Base-by-base conservation (phyloP, 176 grass and related monocot genomes). In the Puya raimondii region DNA sequence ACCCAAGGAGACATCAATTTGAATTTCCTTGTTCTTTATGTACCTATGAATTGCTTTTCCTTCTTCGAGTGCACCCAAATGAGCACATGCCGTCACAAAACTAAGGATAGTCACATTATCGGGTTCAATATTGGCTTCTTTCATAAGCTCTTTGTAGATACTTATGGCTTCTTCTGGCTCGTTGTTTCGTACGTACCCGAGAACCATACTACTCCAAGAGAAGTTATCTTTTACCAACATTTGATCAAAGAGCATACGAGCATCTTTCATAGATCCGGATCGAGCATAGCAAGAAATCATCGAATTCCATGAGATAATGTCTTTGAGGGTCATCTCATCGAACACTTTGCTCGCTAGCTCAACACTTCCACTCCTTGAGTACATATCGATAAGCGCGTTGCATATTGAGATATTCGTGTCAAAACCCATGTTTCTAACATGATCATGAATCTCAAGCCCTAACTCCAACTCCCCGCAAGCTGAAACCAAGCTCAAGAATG, bases 121-220 rank as follows among this genome's bases (percentile, higher is more conserved):
- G 1, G 64, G 64, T 67, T 67, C 23, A 12, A 67, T 48, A 47
- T 8, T 3, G 27, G 27, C 64, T 47, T 67, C 64, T 47, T 8
- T 13, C 64, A 48, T 29, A 67, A 67, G 33, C 11, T 15, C 33
- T 67, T 67, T 48, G 29, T 33, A 67, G 29, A 48, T 11, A 47
- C 27, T 10, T 10, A 67, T 20, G 10, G 64, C 64, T 67, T 67
- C 27, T 15, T 67, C 29, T 42, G 29, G 64, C 26, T 67, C 26
- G 10, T 67, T 16, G 47, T 48, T 67, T 33, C 64, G 18, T 12
- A 48, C 33, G 47, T 67, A 47, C 29, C 64, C 64, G 11, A 67
- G 64, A 67, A 67, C 10, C 64, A 67, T 48, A 3, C 12, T 67
- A 29, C 64, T 67, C 64, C 64, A 67, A 67, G 64, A 48, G 64